phyloP scores from a whole-genome alignment of 805 yeast species.

The Candida koratica region DNA sequence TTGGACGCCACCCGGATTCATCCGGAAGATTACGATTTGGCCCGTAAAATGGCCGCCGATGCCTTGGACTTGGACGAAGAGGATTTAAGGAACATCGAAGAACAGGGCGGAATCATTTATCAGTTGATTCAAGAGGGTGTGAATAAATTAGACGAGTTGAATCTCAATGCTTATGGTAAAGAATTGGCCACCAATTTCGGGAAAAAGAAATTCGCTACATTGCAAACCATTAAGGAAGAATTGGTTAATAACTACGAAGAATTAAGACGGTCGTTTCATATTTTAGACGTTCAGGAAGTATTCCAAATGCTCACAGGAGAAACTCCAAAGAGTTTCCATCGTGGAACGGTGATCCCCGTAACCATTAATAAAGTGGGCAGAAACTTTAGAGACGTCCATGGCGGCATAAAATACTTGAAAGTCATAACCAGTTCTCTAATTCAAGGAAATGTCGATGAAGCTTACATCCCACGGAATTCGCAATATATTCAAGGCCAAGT shows the following conservation, averaged over 20 bases:
- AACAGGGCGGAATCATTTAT: constrained; percentile 76
- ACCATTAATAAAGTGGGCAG: constrained; percentile 64
- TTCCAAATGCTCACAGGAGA: constrained; percentile 92
- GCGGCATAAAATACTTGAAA: constrained; percentile 36
- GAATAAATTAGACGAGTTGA: constrained; percentile 75
- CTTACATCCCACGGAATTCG: constrained; percentile 42
- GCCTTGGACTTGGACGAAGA: constrained; percentile 96
- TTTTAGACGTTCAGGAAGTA: constrained; percentile 63
- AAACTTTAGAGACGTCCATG: constrained; percentile 51
- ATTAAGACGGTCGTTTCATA: constrained; percentile 67
- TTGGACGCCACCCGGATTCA: constrained; percentile 95
- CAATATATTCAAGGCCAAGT: constrained; percentile 65
- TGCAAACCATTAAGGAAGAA: constrained; percentile 82
- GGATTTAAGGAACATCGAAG: constrained; percentile 74
- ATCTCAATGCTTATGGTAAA: constrained; percentile 87
- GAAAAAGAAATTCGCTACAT: constrained; percentile 70
- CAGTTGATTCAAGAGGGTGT: constrained; percentile 70
- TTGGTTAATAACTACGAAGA: constrained; percentile 86
- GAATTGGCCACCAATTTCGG: constrained; percentile 74
- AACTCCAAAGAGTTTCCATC: constrained; percentile 59
- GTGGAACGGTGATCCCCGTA: constrained; percentile 74
- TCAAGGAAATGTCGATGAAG: constrained; percentile 45
- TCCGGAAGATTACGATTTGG: constrained; percentile 95
- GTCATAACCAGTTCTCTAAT: constrained; percentile 41
- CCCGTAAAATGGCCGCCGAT: constrained; percentile 96